Conservation (phyloP, 2,329 filamentous ascomycete genomes). For the Septoria linicola region DNA sequence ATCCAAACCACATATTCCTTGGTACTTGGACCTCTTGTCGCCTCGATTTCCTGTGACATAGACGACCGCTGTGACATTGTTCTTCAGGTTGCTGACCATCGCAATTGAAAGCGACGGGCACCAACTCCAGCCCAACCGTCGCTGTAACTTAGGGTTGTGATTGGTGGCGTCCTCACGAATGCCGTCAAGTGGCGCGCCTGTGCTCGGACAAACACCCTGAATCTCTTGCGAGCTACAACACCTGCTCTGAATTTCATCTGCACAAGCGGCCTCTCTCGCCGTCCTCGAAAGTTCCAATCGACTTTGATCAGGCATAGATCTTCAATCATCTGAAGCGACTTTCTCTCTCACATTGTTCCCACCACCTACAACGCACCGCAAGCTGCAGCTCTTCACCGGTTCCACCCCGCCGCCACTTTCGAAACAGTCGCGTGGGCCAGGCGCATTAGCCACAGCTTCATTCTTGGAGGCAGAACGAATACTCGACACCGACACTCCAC, state of each 20-base stretch:
- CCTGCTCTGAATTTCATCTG: conserved; percentile 7
- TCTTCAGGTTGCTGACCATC: no score
- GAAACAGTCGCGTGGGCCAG: conserved; percentile 13
- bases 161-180: not conserved
- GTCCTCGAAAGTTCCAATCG: not conserved
- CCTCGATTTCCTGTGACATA: no score
- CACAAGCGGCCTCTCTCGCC: conserved; percentile 3
- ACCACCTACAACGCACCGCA: not conserved
- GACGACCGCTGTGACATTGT: not conserved
- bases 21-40: no score
- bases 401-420: conserved; percentile 10
- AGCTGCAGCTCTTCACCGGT: conserved; percentile 12
- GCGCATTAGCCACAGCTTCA: conserved; percentile 20
- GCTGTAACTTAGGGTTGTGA: conserved; percentile 1
- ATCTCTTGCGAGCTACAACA: conserved; percentile 6
- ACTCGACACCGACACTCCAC: not conserved
- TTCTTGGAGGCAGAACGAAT: not conserved
- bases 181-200: conserved; percentile 7
- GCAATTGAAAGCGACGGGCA: not conserved
- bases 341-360: conserved; percentile 3
- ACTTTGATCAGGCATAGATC: no score
- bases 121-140: conserved; percentile 4
- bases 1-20: no score
- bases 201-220: conserved; percentile 2
- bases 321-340: not conserved